Conservation (phyloP, 2,329 filamentous ascomycete genomes). For the Coleophoma eucalyptorum region DNA sequence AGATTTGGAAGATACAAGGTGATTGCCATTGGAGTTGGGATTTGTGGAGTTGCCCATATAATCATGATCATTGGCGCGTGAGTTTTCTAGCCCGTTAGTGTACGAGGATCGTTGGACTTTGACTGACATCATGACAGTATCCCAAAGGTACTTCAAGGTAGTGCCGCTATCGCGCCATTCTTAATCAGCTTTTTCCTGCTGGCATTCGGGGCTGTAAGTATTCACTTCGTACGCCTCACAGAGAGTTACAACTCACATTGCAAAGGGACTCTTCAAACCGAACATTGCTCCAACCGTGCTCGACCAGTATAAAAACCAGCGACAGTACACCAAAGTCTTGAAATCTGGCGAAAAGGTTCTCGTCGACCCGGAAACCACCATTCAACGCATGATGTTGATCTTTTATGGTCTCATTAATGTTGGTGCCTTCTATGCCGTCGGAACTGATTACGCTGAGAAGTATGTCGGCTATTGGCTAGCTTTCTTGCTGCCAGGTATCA, state of each 20-base stretch:
- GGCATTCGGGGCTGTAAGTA: conserved; percentile 31
- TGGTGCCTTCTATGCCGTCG: conserved; percentile 48
- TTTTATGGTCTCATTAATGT: conserved; percentile 72
- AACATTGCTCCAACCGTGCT: conserved; percentile 62
- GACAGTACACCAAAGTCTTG: conserved; percentile 36
- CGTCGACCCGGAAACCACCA: conserved; percentile 54
- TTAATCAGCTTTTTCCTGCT: conserved; percentile 21
- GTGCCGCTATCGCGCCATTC: conserved; percentile 55
- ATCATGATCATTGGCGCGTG: conserved; percentile 41
- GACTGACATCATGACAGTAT: background rate
- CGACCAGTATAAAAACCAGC: conserved; percentile 46
- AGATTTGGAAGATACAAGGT: conserved; percentile 64
- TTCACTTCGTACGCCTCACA: conserved; percentile 41
- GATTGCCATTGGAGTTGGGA: conserved; percentile 40
- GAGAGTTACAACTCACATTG: conserved; percentile 53
- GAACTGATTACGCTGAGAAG: conserved; percentile 37
- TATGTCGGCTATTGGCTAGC: conserved; percentile 46
- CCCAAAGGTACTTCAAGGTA: conserved; percentile 12
- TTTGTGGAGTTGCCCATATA: conserved; percentile 58
- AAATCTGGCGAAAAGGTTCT: conserved; percentile 58
- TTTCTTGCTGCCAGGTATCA: conserved; percentile 43
- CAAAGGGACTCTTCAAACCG: conserved; percentile 63
- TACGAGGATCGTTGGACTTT: too few species aligned
- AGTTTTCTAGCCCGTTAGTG: too few species aligned
- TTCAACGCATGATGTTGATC: conserved; percentile 36